Evolutionary conservation across 2,329 filamentous ascomycete species (phyloP).

Genomic region (Clarireedia paspali): DNA sequence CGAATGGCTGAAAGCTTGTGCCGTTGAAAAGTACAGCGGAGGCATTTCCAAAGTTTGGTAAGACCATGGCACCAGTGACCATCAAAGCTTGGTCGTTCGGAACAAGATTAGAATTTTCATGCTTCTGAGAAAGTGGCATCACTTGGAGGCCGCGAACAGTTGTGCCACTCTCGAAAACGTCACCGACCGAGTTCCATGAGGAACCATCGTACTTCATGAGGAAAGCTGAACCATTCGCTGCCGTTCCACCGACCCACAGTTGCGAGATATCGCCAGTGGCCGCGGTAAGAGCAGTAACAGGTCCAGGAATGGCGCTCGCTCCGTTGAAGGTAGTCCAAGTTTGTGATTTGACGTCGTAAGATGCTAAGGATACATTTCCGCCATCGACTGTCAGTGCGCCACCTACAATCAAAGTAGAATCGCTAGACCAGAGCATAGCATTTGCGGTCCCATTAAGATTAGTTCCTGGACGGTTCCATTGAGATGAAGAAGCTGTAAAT

Average conservation of each 20-base stretch:
- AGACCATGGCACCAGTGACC: slow-evolving; percentile 73
- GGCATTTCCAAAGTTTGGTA: slow-evolving; percentile 69
- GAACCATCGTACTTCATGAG: slow-evolving; percentile 75
- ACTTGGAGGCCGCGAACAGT: slow-evolving; percentile 75
- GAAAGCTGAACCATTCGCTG: slow-evolving; percentile 61
- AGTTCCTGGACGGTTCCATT: slow-evolving; percentile 75
- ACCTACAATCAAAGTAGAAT: slow-evolving; percentile 65
- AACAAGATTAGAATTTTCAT: slow-evolving; percentile 57
- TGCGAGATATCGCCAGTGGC: slow-evolving; percentile 65
- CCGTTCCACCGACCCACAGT: slow-evolving; percentile 76
- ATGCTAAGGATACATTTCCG: slow-evolving; percentile 59
- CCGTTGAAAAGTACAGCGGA: slow-evolving; percentile 88
- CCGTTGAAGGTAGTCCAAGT: slow-evolving; percentile 58
- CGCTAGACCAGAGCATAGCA: slow-evolving; percentile 67
- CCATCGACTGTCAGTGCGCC: slow-evolving; percentile 66
- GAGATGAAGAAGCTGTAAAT: slow-evolving; percentile 60
- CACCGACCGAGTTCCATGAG: slow-evolving; percentile 59
- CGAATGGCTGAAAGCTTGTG: slow-evolving; percentile 67
- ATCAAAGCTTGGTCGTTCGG: slow-evolving; percentile 64
- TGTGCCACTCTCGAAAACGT: slow-evolving; percentile 56
- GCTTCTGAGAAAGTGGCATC: slow-evolving; percentile 61
- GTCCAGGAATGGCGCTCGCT: slow-evolving; percentile 64
- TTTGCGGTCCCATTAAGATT: slow-evolving; percentile 64
- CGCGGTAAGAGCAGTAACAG: slow-evolving; percentile 66
- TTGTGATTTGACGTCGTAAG: slow-evolving; percentile 61